Percentiles rank a stretch among this genome's conserved stretches.
Evolutionary conservation across 352 stramenopile species (phyloP).

Genomic region (Pythium rhizo-oryzae): DNA sequence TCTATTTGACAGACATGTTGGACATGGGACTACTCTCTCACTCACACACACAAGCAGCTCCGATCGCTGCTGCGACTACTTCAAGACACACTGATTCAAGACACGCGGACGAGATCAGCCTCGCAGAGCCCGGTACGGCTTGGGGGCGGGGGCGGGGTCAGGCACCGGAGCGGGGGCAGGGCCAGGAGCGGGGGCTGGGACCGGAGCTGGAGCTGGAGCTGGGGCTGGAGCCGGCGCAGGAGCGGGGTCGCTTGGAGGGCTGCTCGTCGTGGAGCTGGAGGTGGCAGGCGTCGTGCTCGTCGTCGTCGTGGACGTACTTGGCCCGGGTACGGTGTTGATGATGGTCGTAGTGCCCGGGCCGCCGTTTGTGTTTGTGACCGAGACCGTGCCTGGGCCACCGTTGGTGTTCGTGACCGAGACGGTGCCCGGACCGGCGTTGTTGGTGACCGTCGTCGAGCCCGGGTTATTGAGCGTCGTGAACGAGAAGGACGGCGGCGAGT

Average conservation of each 20-base stretch:
- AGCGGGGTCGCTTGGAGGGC: not conserved
- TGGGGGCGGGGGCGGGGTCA: not conserved
- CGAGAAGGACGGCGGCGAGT: not conserved
- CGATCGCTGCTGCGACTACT: not conserved
- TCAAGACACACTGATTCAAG: not conserved
- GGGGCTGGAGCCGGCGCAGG: not conserved
- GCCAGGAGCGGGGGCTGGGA: not conserved
- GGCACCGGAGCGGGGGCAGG: not conserved
- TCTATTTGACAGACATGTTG: not conserved
- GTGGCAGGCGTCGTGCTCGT: constrained; percentile 2
- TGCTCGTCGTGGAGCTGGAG: constrained; percentile 3
- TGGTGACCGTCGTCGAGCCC: constrained; percentile 13
- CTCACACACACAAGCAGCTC: not conserved
- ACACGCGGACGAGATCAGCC: not conserved
- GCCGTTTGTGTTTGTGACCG: not conserved
- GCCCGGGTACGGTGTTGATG: not conserved
- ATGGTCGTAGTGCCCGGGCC: not conserved
- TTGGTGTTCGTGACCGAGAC: constrained; percentile 6
- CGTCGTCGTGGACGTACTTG: not conserved
- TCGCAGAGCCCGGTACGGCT: constrained; percentile 16
- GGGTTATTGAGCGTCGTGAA: constrained; percentile 5
- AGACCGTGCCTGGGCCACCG: not conserved
- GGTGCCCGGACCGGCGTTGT: constrained; percentile 2
- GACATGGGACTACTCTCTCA: too few species aligned
- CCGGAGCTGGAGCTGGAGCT: not conserved